Conservation (phyloP, 345 rosid species). For the Eucalyptus regnans region DNA sequence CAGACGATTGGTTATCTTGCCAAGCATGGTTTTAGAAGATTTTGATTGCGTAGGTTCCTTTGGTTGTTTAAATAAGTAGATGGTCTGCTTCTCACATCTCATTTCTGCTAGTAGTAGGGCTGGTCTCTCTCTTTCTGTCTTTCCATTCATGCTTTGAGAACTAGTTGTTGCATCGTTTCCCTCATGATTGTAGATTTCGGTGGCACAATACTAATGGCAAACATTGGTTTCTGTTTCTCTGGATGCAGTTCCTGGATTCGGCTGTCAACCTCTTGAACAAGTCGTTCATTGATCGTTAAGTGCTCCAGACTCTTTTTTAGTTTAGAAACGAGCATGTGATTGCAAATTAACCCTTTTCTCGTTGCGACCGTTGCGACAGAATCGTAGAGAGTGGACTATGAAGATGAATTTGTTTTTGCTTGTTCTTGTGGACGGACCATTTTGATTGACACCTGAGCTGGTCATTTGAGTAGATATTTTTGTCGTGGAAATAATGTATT, state of each 20-base stretch:
- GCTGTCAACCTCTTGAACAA: slow-evolving; percentile 16
- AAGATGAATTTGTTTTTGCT: too few species aligned
- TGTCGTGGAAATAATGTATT: not conserved
- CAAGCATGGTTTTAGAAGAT: not conserved
- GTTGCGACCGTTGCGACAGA: too few species aligned
- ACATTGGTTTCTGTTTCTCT: not conserved
- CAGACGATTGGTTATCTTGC: not conserved
- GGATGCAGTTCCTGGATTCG: slow-evolving; percentile 75
- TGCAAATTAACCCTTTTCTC: too few species aligned
- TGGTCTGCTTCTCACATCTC: not conserved
- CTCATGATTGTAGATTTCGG: not conserved
- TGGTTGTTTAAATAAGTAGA: not conserved
- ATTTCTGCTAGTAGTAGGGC: not conserved
- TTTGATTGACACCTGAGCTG: not conserved
- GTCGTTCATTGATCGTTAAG: too few species aligned
- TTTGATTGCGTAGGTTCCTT: not conserved
- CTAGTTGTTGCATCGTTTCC: not conserved
- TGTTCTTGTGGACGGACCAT: too few species aligned
- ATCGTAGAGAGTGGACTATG: too few species aligned
- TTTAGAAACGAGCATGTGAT: too few species aligned
- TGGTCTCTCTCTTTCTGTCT: not conserved
- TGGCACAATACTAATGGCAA: not conserved
- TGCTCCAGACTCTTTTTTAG: too few species aligned
- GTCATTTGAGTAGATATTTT: not conserved
- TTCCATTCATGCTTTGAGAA: not conserved